A percentile compares a stretch with the other conserved stretches of the same genome.
phyloP scores from a whole-genome alignment of 441 rosid genomes.

The Brassica hybrid region DNA sequence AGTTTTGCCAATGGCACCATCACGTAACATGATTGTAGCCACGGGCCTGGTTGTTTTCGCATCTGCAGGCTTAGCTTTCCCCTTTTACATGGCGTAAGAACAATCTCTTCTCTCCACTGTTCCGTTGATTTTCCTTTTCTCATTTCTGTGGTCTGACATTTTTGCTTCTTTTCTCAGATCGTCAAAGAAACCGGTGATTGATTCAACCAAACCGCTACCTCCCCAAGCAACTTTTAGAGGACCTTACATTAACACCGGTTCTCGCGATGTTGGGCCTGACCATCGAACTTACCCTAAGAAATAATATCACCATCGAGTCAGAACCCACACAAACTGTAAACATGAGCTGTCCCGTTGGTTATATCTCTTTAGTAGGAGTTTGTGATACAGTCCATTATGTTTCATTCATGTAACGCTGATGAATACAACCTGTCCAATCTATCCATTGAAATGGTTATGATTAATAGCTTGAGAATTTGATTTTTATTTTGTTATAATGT shows the following conservation, averaged over 20 bases:
- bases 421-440: not conserved
- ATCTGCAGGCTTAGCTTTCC: slow-evolving; percentile 77
- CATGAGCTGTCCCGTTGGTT: not conserved
- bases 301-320: slow-evolving; percentile 28
- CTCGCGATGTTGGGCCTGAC: slow-evolving; percentile 93
- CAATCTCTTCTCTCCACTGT: not conserved
- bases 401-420: not conserved
- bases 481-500: not conserved
- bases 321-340: not conserved
- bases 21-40: slow-evolving; percentile 71
- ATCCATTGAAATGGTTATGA: not conserved
- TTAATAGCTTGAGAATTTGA: not conserved
- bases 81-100: slow-evolving; percentile 87
- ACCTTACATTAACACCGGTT: slow-evolving; percentile 93
- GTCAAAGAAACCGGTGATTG: slow-evolving; percentile 71
- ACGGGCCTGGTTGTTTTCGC: slow-evolving; percentile 78
- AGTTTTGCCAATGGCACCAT: slow-evolving; percentile 45
- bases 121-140: not conserved
- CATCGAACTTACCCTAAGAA: slow-evolving; percentile 72
- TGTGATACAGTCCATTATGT: not conserved
- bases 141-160: not conserved
- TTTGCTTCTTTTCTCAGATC: slow-evolving; percentile 50
- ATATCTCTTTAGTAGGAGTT: not conserved
- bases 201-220: slow-evolving; percentile 81
- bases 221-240: slow-evolving; percentile 97